These are phyloP conservation scores for Alternaria tenuissima DNA, from an alignment of 2,329 filamentous ascomycete genomes.

Conservation along the genomic window DNA sequence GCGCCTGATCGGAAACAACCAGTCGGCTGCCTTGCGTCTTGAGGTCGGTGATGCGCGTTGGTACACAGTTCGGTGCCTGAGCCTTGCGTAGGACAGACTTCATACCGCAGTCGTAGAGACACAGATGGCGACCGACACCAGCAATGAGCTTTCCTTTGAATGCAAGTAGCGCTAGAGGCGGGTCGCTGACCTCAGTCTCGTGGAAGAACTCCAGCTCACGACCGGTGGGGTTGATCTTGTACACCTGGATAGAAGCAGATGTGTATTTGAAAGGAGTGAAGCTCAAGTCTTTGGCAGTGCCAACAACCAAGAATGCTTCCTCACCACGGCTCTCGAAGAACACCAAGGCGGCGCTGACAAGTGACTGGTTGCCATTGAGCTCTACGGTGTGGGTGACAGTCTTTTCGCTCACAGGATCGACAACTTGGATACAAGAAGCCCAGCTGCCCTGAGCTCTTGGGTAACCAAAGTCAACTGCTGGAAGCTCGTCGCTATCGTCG, in stretches of 20 bases:
- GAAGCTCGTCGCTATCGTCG: conserved; percentile 62
- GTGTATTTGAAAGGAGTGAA: conserved; percentile 75
- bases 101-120: conserved; percentile 92
- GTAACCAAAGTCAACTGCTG: conserved; percentile 87
- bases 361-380: conserved; percentile 87
- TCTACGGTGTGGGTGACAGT: conserved; percentile 79
- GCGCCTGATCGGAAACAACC: conserved; percentile 88
- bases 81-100: conserved; percentile 91
- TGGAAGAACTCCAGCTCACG: conserved; percentile 91
- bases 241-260: conserved; percentile 89
- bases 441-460: conserved; percentile 84
- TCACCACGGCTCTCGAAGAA: conserved; percentile 83
- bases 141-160: conserved; percentile 91
- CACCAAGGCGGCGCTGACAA: conserved; percentile 84
- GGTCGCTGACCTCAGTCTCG: conserved; percentile 91
- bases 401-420: conserved; percentile 80
- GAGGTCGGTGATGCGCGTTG: conserved; percentile 85
- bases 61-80: conserved; percentile 74
- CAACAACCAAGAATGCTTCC: conserved; percentile 91
- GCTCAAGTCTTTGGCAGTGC: conserved; percentile 89
- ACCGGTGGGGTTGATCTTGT: conserved; percentile 88
- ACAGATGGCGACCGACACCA: conserved; percentile 82
- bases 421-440: conserved; percentile 93
- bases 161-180: conserved; percentile 85
- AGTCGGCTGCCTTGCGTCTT: conserved; percentile 92